Evolutionary conservation across 768 basidiomycete genomes (phyloP), one percentile per base, ranked within the genome.

Genomic region (Chalciporus sphaerocephalus): DNA sequence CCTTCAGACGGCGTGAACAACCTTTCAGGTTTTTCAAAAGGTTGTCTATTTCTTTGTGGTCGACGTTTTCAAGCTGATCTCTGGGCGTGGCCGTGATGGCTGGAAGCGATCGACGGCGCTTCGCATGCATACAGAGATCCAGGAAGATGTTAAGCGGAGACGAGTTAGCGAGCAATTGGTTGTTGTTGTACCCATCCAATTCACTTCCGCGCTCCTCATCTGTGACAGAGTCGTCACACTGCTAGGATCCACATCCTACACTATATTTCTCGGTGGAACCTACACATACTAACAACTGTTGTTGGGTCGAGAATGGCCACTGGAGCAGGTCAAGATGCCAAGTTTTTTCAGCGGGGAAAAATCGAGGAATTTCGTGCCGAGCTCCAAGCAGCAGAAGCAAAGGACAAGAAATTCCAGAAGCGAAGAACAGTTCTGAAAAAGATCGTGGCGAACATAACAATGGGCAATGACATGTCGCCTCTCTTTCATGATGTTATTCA

Each of bases 381-480:
- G 64, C 78, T 96, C 35, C 87, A 90, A 65, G 87, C 89, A 38
- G 87, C 90, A 8, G 92, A 92, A 64, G 75, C 85, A 52, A 96
- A 96, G 70, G 96, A 99, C 76, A 99, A 97, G 77, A 95, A 93
- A 59, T 98, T 80, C 54, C 71, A 81, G 55, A 94, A 94, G 69
- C 80, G 93, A 58, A 98, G 93, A 78, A 93, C 82, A 0, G 87
- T 91, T 16, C 69, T 98, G 57, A 98, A 99, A 79, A 95, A 94
- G 74, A 87, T 97, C 49, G 92, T 97, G 11, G 96, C 96, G 33
- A 97, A 97, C 67, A 98, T 98, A 67, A 99, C 96, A 4, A 98
- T 99, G 94, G 96, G 96, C 35, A 96, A 93, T 62, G 94, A 98
- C 69, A 94, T 96, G 92, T 94, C 92, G 20, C 80, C 91, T 23